Percentiles rank a stretch among this genome's conserved stretches.
phyloP scores from a whole-genome alignment of 768 basidiomycete species.

The Megacollybia marginata region DNA sequence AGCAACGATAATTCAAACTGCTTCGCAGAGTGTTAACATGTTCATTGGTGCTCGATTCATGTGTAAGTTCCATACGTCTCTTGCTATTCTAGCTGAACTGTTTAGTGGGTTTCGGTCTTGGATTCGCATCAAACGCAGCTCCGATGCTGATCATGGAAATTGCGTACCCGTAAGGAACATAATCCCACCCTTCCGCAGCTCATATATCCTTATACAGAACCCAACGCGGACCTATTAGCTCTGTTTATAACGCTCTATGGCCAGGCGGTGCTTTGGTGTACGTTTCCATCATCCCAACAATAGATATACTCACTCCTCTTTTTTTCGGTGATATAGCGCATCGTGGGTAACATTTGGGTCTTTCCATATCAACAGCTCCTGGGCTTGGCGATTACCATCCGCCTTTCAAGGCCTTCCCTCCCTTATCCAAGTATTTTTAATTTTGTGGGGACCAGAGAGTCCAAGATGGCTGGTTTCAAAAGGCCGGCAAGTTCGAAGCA shows the following conservation, averaged over 20 bases:
- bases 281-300: constrained; percentile 16
- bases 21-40: constrained; percentile 63
- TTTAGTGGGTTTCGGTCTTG: constrained; percentile 60
- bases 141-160: constrained; percentile 82
- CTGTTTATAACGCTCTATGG: constrained; percentile 81
- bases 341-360: constrained; percentile 84
- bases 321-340: constrained; percentile 30
- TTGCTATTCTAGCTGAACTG: constrained; percentile 27
- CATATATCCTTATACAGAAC: constrained; percentile 43
- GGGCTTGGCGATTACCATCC: constrained; percentile 83
- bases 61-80: neutral
- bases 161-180: constrained; percentile 19
- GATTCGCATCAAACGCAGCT: constrained; percentile 51
- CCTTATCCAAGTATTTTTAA: constrained; percentile 52
- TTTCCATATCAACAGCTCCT: constrained; percentile 56
- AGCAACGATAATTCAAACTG: constrained; percentile 62
- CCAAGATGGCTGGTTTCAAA: constrained; percentile 79
- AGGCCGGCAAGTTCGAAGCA: constrained; percentile 68
- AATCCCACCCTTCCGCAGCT: too few relatives aligned
- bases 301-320: neutral
- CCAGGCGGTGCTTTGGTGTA: constrained; percentile 76
- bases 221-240: constrained; percentile 74
- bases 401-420: constrained; percentile 68
- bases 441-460: constrained; percentile 73
- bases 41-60: constrained; percentile 70